phyloP scores from a whole-genome alignment of 2,329 filamentous ascomycete genomes.

The Apiospora koreana region DNA sequence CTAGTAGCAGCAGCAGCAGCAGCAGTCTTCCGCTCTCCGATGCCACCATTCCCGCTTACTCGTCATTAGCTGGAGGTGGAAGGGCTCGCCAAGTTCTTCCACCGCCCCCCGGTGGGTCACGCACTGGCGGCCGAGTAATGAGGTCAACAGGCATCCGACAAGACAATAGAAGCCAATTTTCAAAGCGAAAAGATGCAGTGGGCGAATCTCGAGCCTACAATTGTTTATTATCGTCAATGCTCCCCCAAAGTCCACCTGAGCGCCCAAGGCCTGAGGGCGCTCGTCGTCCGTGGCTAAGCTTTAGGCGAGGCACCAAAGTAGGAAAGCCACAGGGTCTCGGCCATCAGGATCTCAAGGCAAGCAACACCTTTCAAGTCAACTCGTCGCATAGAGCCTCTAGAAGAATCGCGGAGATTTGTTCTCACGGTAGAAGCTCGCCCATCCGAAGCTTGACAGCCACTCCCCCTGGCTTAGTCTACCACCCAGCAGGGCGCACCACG shows the following conservation, averaged over 20 bases:
- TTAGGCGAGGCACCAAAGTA: background rate
- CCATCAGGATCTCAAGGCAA: background rate
- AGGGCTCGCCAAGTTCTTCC: background rate
- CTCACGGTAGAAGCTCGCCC: background rate
- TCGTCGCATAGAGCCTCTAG: background rate
- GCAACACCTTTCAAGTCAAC: too few relatives aligned
- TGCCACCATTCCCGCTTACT: background rate
- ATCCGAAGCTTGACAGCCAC: background rate
- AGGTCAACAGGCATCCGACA: background rate
- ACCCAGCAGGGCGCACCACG: background rate
- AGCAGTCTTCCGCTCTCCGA: background rate
- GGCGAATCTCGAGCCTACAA: background rate
- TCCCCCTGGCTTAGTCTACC: background rate
- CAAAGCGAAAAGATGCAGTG: background rate
- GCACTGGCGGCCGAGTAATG: background rate
- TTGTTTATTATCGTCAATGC: background rate
- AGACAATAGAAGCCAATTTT: background rate
- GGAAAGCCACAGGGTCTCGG: background rate
- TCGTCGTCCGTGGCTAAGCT: background rate
- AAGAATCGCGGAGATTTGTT: background rate
- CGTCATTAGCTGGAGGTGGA: background rate
- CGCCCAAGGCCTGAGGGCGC: background rate
- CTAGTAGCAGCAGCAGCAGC: too few relatives aligned
- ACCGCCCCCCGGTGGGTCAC: background rate
- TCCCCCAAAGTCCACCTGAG: background rate